phyloP scores from a whole-genome alignment of 179 eudicot species.

The Sideroxylon spinosum region DNA sequence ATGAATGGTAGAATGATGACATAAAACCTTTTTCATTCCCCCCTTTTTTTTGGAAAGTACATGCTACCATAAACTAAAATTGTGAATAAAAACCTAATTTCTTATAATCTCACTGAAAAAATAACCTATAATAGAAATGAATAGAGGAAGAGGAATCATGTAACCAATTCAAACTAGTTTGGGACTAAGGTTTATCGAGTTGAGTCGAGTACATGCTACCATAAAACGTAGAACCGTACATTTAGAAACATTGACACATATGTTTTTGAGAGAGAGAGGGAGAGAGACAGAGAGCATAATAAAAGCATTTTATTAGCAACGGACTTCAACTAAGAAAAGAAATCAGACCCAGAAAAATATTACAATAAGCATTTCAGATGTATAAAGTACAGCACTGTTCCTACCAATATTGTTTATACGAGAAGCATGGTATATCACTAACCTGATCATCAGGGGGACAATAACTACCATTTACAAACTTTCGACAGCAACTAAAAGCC shows the following conservation, averaged over 20 bases:
- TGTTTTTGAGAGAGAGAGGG: not conserved
- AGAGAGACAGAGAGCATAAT: not conserved
- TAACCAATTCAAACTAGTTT: too few species aligned
- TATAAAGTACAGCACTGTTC: not conserved
- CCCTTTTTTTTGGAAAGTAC: not conserved
- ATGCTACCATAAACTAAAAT: too few species aligned
- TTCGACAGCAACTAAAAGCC: slow-evolving; percentile 98
- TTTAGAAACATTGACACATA: not conserved
- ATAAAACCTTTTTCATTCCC: not conserved
- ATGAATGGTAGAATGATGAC: not conserved
- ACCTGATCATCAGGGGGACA: slow-evolving; percentile 99
- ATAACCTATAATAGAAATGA: too few species aligned
- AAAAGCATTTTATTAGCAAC: not conserved
- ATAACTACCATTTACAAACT: slow-evolving; percentile 74
- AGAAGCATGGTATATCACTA: slow-evolving; percentile 2
- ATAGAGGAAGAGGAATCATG: too few species aligned
- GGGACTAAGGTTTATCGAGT: too few species aligned
- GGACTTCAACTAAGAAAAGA: not conserved
- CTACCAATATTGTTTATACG: not conserved
- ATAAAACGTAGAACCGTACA: not conserved
- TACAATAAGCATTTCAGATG: not conserved
- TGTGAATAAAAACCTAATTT: too few species aligned
- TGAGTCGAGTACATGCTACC: not conserved
- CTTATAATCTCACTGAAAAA: too few species aligned
- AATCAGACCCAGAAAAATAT: too few species aligned